Evolutionary conservation across 2,329 filamentous ascomycete genomes (phyloP), one percentile per base, ranked within the genome.

Genomic region (Helotiales sp.): DNA sequence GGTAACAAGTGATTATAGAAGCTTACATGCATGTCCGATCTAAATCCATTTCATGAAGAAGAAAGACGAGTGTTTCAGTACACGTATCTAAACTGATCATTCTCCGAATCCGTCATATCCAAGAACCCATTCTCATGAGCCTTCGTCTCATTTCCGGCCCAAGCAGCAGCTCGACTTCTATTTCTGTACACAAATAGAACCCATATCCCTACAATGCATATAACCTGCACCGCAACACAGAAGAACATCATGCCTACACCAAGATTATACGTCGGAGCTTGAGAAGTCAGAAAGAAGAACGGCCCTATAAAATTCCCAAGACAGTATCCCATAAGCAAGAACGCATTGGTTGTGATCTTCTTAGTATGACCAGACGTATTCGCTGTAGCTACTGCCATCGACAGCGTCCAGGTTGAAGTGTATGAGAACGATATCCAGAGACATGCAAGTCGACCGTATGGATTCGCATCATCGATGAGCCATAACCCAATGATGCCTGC

Each of bases 221-320:
- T 67, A n/a, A 78, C 67, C 59, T 79, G 77, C 8, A 69, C 70
- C 17, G 71, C 74, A 6, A 77, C 70, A 61, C 78, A 81, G 19
- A 73, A 75, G 2, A 84, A 66, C 15, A 79, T 78, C 7, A 81
- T 69, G 55, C 77, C 81, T 52, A 78, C 81, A 1, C 81, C 82
- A 0, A 81, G 82, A 29, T 84, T 84, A 0, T 59, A 55, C 9
- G 74, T 65, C 0, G 79, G 79, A 0, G 77, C 71, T 61, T 81
- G 79, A 0, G 64, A 52, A 0, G 71, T 71, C 51, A 80, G 79
- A 69, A 86, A 87, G 71, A 87, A 86, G 69, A 87, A 86, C 0
- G 85, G 56, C 4, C 56, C 52, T 17, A 52, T 59, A 25, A 59
- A 52, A 31, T 59, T 59, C n/a, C 56, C 52, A 5, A 54, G 38